A percentile compares a stretch with the other conserved stretches of the same genome.
Evolutionary conservation across 192 early-diverging fungal species (phyloP).

Genomic region (Rhizophagus sp.): DNA sequence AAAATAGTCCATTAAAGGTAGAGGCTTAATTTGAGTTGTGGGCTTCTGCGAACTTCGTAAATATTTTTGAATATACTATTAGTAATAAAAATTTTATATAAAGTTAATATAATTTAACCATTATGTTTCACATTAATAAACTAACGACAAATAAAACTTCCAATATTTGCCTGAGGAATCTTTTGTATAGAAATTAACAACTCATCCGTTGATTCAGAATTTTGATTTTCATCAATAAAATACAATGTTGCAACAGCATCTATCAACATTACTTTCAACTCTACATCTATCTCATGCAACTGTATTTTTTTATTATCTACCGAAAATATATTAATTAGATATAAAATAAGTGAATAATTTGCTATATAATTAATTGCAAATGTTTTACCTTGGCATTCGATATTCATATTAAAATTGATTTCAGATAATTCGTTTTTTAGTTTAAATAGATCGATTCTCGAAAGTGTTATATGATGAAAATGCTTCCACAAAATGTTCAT

Average conservation of each 20-base stretch:
- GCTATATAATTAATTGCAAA: neutral
- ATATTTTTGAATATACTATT: constrained; percentile 1
- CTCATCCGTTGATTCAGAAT: constrained; percentile 31
- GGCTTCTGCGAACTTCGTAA: neutral
- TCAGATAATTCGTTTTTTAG: constrained; percentile 43
- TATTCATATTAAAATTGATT: neutral
- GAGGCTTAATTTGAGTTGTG: neutral
- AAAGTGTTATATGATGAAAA: constrained; percentile 51
- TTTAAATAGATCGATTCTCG: constrained; percentile 42
- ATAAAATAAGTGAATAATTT: constrained; percentile 20
- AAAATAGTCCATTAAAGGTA: constrained; percentile 43
- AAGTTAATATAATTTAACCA: too few relatives aligned
- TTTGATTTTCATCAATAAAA: constrained; percentile 60
- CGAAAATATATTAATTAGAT: constrained; percentile 12
- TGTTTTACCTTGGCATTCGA: neutral
- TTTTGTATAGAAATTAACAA: constrained; percentile 49
- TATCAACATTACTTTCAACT: constrained; percentile 62
- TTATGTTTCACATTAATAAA: neutral
- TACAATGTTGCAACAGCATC: constrained; percentile 72
- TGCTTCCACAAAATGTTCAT: constrained; percentile 59
- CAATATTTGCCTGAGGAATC: constrained; percentile 49
- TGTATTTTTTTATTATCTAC: constrained; percentile 2
- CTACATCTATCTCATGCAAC: constrained; percentile 1
- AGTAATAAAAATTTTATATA: neutral
- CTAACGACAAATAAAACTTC: constrained; percentile 30